Conservation (phyloP, 139 green algal species). For the Picochlorum costavermella region DNA sequence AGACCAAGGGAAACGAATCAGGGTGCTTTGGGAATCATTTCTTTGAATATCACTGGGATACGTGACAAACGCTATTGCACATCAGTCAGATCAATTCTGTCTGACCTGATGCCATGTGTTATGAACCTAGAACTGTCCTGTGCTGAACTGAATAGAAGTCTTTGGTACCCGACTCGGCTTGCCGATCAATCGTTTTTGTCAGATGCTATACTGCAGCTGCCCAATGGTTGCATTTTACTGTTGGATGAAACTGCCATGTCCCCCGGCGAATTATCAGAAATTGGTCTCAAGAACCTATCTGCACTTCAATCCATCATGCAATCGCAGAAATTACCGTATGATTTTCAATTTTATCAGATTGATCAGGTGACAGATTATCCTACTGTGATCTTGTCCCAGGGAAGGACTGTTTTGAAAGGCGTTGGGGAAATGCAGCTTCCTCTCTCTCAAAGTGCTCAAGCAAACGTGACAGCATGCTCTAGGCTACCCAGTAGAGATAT, state of each 20-base stretch:
- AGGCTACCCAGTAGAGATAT: constrained; percentile 11
- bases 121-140: constrained; percentile 21
- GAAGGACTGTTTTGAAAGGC: constrained; percentile 35
- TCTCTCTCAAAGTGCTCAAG: constrained; percentile 19
- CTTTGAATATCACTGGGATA: constrained; percentile 31
- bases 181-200: constrained; percentile 17
- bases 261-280: constrained; percentile 40
- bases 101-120: constrained; percentile 9
- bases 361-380: constrained; percentile 42
- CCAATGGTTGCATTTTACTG: constrained; percentile 45
- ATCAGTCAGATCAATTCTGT: constrained; percentile 18
- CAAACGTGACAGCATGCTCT: neutral
- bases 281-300: constrained; percentile 43
- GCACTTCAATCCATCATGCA: constrained; percentile 40
- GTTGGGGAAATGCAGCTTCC: constrained; percentile 26
- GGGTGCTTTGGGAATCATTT: constrained; percentile 21
- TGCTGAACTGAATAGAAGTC: constrained; percentile 26
- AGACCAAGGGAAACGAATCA: neutral
- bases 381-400: constrained; percentile 40
- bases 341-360: constrained; percentile 63
- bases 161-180: constrained; percentile 24
- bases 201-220: constrained; percentile 45
- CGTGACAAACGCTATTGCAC: neutral
- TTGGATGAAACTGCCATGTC: constrained; percentile 62
- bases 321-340: constrained; percentile 48